Base-by-base conservation (phyloP, 108 stramenopile species). In the Fragilaria radians region DNA sequence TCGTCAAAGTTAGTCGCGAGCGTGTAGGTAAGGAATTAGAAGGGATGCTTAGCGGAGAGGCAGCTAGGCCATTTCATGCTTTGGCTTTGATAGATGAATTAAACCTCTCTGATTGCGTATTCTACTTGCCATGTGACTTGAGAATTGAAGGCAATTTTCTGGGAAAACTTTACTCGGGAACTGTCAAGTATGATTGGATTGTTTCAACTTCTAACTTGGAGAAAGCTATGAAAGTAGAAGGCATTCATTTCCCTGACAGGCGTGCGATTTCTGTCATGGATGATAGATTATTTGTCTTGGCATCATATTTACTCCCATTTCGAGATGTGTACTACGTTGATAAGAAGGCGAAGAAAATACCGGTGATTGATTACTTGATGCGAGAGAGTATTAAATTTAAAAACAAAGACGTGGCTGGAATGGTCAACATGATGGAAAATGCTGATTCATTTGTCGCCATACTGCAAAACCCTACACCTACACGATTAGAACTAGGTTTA, bases 21-120 rank as follows among this genome's bases (percentile, higher is more conserved):
- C 82, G 91, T 9, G 85, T 97, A 1, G 93, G 91, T 24, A 90
- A 89, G 55, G 95, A 97, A 65, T 57, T 96, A 32, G 83, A 88
- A 61, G 90, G 86, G 19, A 93, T 93, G 93, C 62, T 94, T 3
- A 75, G 81, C 21, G 82, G 88, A 11, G 90, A 83, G 25, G 66
- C 71, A 22, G 86, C 85, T 0, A 55, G 79, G 23, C 91, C 87
- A 0, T 51, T 64, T 19, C 33, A 68, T 22, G 90, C 90, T 1
- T 47, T 91, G 64, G 57, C 82, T 31, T 62, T 78, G 73, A 86
- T 91, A 48, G 74, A 70, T n/a, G 50, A 69, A 5, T 66, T 91
- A 53, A 67, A 85, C 46, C 54, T 91, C 48, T 82, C 84, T 1
- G 77, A 73, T 25, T 64, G 76, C 56, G 86, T 91, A 25, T 86